These are phyloP conservation scores for Trypanosoma lewisi DNA, from an alignment of 208 protist species.

Conservation along the genomic window DNA sequence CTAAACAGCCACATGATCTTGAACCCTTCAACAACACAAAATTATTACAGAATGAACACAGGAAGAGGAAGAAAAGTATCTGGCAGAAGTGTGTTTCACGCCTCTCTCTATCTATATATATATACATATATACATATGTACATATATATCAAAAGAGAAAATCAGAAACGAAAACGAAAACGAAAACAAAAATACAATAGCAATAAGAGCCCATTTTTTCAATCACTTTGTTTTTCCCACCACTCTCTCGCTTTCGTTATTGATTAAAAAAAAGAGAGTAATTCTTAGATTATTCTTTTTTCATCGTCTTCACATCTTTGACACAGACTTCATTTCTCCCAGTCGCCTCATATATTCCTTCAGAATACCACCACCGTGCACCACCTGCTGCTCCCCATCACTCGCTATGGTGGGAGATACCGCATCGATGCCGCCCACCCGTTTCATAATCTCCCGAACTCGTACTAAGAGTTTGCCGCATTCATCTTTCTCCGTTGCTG, in stretches of 20 bases:
- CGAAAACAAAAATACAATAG: background rate
- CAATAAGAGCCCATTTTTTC: no score
- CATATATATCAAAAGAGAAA: background rate
- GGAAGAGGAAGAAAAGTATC: no score
- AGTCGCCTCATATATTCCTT: constrained; percentile 9
- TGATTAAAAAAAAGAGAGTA: constrained; percentile 16
- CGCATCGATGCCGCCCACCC: background rate
- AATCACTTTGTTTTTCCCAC: no score
- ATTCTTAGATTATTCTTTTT: background rate
- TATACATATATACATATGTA: constrained; percentile 17
- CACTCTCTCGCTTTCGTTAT: no score
- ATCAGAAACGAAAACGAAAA: background rate
- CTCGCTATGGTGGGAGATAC: background rate
- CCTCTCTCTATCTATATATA: background rate
- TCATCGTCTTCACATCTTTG: constrained; percentile 11
- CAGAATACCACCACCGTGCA: background rate
- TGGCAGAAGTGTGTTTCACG: background rate
- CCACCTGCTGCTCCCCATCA: constrained; percentile 1
- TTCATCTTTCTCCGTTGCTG: background rate
- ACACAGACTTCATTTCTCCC: background rate
- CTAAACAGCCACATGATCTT: no score
- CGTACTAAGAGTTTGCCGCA: background rate
- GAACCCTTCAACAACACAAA: no score
- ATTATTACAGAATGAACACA: no score
- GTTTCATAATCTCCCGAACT: background rate